phyloP scores from a whole-genome alignment of 441 rosid species.

The Kokia cookei region DNA sequence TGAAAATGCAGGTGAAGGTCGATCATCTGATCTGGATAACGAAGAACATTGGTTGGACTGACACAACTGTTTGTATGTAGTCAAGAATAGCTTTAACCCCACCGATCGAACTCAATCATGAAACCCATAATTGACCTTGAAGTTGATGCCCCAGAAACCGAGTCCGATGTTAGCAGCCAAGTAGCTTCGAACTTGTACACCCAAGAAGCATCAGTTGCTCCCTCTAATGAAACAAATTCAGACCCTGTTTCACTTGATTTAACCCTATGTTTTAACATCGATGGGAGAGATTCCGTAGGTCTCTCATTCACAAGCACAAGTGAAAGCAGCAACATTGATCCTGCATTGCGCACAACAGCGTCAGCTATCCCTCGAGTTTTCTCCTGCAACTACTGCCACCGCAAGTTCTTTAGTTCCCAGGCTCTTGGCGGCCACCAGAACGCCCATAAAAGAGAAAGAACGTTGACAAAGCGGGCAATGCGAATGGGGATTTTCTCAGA shows the following conservation, averaged over 20 bases:
- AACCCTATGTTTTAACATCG: slow-evolving; percentile 36
- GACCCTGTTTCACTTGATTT: slow-evolving; percentile 41
- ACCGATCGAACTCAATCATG: slow-evolving; percentile 24
- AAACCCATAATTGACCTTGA: slow-evolving; percentile 48
- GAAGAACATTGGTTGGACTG: background rate
- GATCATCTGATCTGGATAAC: background rate
- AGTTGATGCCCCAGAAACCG: slow-evolving; percentile 48
- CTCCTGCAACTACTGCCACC: slow-evolving; percentile 46
- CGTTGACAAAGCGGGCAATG: slow-evolving; percentile 45
- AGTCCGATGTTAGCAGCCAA: slow-evolving; percentile 50
- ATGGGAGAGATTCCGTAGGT: slow-evolving; percentile 15
- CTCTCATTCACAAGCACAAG: slow-evolving; percentile 44
- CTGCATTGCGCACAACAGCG: slow-evolving; percentile 19
- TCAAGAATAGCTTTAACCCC: background rate
- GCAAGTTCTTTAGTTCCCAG: slow-evolving; percentile 48
- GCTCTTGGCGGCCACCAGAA: slow-evolving; percentile 61
- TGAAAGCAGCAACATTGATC: slow-evolving; percentile 44
- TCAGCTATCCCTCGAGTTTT: slow-evolving; percentile 35
- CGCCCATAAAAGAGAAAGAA: slow-evolving; percentile 50
- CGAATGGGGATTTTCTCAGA: slow-evolving; percentile 39
- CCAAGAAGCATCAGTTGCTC: slow-evolving; percentile 27
- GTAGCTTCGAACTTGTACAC: slow-evolving; percentile 60
- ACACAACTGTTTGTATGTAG: background rate
- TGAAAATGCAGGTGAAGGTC: slow-evolving; percentile 16
- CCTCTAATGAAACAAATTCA: slow-evolving; percentile 28